phyloP scores from a whole-genome alignment of 768 basidiomycete species.

The Sporobolomyces phaffii region DNA sequence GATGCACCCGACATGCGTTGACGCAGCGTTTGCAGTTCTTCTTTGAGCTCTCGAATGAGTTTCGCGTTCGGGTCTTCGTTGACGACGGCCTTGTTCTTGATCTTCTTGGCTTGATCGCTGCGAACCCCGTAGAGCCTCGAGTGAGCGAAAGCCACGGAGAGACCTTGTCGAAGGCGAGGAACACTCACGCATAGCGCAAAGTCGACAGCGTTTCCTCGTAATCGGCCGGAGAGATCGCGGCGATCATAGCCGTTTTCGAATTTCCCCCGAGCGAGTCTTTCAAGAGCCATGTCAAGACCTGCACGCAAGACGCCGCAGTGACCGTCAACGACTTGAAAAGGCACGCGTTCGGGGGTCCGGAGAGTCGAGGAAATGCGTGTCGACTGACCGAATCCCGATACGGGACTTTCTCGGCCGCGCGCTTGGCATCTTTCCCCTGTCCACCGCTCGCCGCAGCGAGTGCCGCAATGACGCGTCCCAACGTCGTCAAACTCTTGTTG shows the following conservation, averaged over 20 bases:
- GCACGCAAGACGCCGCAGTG: conserved; percentile 5
- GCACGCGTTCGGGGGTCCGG: too few relatives aligned
- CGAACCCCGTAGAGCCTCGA: neutral
- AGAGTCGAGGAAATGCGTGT: too few relatives aligned
- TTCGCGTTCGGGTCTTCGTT: conserved; percentile 99
- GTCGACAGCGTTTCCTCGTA: conserved; percentile 97
- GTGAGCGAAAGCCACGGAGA: too few relatives aligned
- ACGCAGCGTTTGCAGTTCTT: conserved; percentile 90
- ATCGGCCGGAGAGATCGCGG: conserved; percentile 96
- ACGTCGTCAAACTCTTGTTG: conserved; percentile 95
- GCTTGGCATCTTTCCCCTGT: conserved; percentile 68
- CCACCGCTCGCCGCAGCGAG: conserved; percentile 61
- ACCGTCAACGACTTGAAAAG: too few relatives aligned
- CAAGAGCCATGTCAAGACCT: conserved; percentile 95
- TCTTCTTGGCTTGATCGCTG: conserved; percentile 75
- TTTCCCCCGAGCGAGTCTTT: conserved; percentile 95
- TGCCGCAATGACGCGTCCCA: conserved; percentile 93
- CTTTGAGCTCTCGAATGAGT: conserved; percentile 96
- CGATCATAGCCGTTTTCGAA: conserved; percentile 98
- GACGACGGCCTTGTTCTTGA: conserved; percentile 98
- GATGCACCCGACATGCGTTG: conserved; percentile 62
- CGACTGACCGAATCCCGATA: conserved; percentile 94
- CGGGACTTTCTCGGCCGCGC: conserved; percentile 85
- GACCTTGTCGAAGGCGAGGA: neutral
- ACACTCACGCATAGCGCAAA: conserved; percentile 84